These are phyloP conservation scores for Incumbomyces delicatus DNA, from an alignment of 2,329 filamentous ascomycete genomes.

Conservation along the genomic window DNA sequence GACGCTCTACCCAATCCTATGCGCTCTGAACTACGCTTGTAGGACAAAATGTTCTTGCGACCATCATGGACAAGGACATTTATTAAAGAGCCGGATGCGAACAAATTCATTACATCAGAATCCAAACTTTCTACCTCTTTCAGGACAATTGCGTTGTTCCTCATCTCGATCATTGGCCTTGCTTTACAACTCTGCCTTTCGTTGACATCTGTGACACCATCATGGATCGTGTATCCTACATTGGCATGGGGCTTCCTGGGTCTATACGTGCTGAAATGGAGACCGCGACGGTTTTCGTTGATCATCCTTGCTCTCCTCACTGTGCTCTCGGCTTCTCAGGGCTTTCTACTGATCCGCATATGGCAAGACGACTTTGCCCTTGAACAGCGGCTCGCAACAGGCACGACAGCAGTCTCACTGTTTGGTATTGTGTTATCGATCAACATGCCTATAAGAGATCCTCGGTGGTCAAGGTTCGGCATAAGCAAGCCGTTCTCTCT, in stretches of 20 bases:
- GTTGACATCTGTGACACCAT: neutral
- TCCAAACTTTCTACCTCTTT: slow-evolving; percentile 5
- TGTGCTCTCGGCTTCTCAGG: slow-evolving; percentile 4
- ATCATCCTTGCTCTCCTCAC: slow-evolving; percentile 9
- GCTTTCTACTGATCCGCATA: slow-evolving; percentile 5
- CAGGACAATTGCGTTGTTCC: slow-evolving; percentile 8
- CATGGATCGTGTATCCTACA: slow-evolving; percentile 8
- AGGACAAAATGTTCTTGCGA: neutral
- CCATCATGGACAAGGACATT: slow-evolving; percentile 14
- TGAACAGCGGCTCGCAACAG: slow-evolving; percentile 2
- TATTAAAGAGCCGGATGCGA: slow-evolving; percentile 13
- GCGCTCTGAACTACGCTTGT: too few relatives aligned
- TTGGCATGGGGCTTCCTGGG: slow-evolving; percentile 10
- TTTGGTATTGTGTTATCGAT: slow-evolving; percentile 47
- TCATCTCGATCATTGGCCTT: slow-evolving; percentile 10
- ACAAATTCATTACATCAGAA: slow-evolving; percentile 1
- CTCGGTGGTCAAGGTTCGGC: slow-evolving; percentile 40
- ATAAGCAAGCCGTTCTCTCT: slow-evolving; percentile 50
- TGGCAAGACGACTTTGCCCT: slow-evolving; percentile 5
- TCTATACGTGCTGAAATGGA: slow-evolving; percentile 5
- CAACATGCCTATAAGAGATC: slow-evolving; percentile 61
- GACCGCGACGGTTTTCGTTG: slow-evolving; percentile 13
- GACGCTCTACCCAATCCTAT: too few relatives aligned
- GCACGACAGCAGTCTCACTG: slow-evolving; percentile 6
- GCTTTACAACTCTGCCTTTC: slow-evolving; percentile 11